phyloP scores from a whole-genome alignment of 2,329 filamentous ascomycete genomes.

The Calycina herbarum region DNA sequence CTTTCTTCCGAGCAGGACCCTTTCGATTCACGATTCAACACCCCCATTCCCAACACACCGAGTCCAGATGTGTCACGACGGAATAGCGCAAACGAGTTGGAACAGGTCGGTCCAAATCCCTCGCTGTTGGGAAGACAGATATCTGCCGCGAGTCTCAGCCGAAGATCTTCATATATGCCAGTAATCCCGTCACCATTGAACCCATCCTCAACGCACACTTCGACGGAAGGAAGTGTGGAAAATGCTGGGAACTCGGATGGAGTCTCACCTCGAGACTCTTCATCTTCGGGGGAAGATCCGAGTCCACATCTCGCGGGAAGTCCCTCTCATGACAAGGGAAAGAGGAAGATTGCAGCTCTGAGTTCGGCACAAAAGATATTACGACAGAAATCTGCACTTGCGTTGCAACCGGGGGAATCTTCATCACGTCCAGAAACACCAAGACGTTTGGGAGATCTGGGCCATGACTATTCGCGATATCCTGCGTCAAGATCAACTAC shows the following conservation, averaged over 20 bases:
- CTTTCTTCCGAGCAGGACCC: constrained; percentile 18
- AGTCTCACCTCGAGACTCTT: constrained; percentile 20
- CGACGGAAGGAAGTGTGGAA: constrained; percentile 20
- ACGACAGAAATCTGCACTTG: constrained; percentile 26
- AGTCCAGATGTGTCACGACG: constrained; percentile 9
- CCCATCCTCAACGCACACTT: constrained; percentile 25
- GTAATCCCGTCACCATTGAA: constrained; percentile 37
- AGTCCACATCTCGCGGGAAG: constrained; percentile 10
- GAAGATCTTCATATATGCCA: constrained; percentile 32
- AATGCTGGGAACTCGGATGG: constrained; percentile 10
- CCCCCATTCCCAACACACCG: constrained; percentile 8
- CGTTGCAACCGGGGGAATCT: constrained; percentile 12
- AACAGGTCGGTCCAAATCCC: constrained; percentile 14
- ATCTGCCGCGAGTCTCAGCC: constrained; percentile 18
- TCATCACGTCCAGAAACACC: constrained; percentile 19
- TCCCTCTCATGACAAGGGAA: constrained; percentile 9
- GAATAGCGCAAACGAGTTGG: constrained; percentile 11
- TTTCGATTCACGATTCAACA: constrained; percentile 17
- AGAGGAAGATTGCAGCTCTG: constrained; percentile 16
- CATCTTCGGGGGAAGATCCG: constrained; percentile 25
- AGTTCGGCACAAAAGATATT: constrained; percentile 26
- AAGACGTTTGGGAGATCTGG: constrained; percentile 30
- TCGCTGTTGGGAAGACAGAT: constrained; percentile 12
- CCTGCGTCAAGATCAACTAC: constrained; percentile 27
- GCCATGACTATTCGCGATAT: constrained; percentile 38